A percentile compares a stretch with the other conserved stretches of the same genome.
These are phyloP conservation scores for Sparassis latifolia DNA, from an alignment of 1,284 basidiomycete genomes.

Conservation along the genomic window DNA sequence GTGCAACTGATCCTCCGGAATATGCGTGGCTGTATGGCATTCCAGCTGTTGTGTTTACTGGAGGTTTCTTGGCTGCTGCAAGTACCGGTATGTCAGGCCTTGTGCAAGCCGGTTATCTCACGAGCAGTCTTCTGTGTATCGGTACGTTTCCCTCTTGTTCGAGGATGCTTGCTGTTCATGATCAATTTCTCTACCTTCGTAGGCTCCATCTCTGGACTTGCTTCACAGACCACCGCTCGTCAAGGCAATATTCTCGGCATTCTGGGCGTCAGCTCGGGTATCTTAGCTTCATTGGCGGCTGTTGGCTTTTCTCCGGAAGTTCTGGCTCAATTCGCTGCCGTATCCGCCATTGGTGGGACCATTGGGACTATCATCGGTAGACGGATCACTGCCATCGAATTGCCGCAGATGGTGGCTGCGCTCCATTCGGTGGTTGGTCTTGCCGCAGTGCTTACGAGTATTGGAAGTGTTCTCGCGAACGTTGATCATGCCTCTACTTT, in stretches of 20 bases:
- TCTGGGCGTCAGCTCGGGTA: conserved; percentile 74
- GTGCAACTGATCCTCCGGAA: conserved; percentile 78
- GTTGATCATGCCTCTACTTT: conserved; percentile 58
- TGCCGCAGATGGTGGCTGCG: conserved; percentile 75
- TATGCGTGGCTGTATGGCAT: conserved; percentile 77
- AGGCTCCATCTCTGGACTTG: conserved; percentile 71
- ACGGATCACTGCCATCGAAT: conserved; percentile 77
- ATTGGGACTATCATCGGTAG: conserved; percentile 69
- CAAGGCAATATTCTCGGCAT: conserved; percentile 81
- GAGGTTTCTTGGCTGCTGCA: conserved; percentile 73
- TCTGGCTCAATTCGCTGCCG: conserved; percentile 70
- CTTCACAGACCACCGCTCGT: conserved; percentile 72
- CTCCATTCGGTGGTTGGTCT: conserved; percentile 80
- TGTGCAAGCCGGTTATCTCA: conserved; percentile 78
- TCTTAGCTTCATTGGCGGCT: conserved; percentile 71
- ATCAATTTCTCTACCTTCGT: neutral
- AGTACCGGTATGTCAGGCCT: conserved; percentile 80
- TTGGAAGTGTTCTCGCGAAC: conserved; percentile 71
- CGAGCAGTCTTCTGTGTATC: conserved; percentile 78
- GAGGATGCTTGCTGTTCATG: neutral
- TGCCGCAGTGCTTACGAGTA: conserved; percentile 78
- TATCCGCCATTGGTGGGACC: conserved; percentile 63
- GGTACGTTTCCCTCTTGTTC: conserved; percentile 33
- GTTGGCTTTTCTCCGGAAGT: conserved; percentile 75
- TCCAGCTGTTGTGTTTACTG: conserved; percentile 74